phyloP scores from a whole-genome alignment of 768 basidiomycete genomes.

The Hericium rajendrae region DNA sequence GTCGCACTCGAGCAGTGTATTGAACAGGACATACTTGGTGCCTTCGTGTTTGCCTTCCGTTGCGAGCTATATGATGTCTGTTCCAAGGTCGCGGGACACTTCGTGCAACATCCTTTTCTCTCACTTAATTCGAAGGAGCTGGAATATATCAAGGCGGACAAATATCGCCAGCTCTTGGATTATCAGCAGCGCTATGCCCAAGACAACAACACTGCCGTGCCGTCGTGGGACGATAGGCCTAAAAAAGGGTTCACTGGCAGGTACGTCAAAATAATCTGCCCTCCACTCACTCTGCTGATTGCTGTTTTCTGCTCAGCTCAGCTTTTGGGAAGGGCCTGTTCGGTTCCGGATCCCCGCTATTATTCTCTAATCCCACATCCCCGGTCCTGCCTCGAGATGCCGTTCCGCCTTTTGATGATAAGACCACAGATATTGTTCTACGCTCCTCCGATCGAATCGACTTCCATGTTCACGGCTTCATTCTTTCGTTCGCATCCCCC shows the following conservation, averaged over 20 bases:
- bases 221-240: background rate
- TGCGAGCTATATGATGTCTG: background rate
- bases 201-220: background rate
- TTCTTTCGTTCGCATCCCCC: too few relatives aligned
- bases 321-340: too few relatives aligned
- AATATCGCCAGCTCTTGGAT: background rate
- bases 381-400: too few relatives aligned
- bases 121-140: background rate
- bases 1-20: background rate
- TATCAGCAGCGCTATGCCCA: background rate
- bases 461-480: too few relatives aligned
- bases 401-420: too few relatives aligned
- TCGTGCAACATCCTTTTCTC: background rate
- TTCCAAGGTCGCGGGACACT: background rate
- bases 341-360: too few relatives aligned
- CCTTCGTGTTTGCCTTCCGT: slow-evolving; percentile 1
- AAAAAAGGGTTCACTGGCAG: too few relatives aligned
- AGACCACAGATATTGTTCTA: too few relatives aligned
- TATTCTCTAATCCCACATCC: too few relatives aligned
- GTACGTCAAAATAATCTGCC: background rate
- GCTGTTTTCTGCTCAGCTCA: background rate
- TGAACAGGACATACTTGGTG: slow-evolving; percentile 7
- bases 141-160: background rate
- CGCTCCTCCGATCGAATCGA: too few relatives aligned
- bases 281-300: background rate